These are phyloP conservation scores for Stachybotrys chartarum DNA, from an alignment of 2,329 filamentous ascomycete species.

Conservation along the genomic window DNA sequence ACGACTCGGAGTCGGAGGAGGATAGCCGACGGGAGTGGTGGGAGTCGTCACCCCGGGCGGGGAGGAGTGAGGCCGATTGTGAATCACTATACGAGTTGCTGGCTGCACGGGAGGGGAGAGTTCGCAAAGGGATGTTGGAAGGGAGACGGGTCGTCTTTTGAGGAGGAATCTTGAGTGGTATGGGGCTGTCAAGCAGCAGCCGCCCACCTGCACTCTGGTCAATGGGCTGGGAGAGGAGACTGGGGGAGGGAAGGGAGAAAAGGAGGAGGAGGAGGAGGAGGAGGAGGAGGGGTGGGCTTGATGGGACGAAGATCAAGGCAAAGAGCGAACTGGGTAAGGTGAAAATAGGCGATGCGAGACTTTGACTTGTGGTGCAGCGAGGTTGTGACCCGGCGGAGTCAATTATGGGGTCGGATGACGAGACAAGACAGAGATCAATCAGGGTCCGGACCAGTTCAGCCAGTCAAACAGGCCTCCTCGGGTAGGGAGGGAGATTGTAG, in stretches of 20 bases:
- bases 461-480: neutral
- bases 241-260: slow-evolving; percentile 23
- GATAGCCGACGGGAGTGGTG: slow-evolving; percentile 41
- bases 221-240: slow-evolving; percentile 15
- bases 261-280: slow-evolving; percentile 12
- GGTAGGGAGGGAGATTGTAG: neutral
- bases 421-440: slow-evolving; percentile 12
- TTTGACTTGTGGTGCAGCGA: slow-evolving; percentile 9
- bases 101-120: slow-evolving; percentile 43
- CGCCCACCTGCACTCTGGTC: slow-evolving; percentile 49
- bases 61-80: slow-evolving; percentile 27
- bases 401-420: slow-evolving; percentile 23
- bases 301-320: neutral
- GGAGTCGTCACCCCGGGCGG: slow-evolving; percentile 23
- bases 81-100: slow-evolving; percentile 31
- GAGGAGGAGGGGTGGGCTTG: neutral
- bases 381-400: slow-evolving; percentile 20
- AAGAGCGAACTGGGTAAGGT: neutral
- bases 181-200: slow-evolving; percentile 70
- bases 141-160: slow-evolving; percentile 59
- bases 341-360: neutral
- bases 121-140: slow-evolving; percentile 83
- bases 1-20: slow-evolving; percentile 56
- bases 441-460: slow-evolving; percentile 8
- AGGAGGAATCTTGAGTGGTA: slow-evolving; percentile 78